A percentile compares a stretch with the other conserved stretches of the same genome.
Evolutionary conservation across 805 yeast genomes (phyloP).

Genomic region (Spencermartinsiella europaea): DNA sequence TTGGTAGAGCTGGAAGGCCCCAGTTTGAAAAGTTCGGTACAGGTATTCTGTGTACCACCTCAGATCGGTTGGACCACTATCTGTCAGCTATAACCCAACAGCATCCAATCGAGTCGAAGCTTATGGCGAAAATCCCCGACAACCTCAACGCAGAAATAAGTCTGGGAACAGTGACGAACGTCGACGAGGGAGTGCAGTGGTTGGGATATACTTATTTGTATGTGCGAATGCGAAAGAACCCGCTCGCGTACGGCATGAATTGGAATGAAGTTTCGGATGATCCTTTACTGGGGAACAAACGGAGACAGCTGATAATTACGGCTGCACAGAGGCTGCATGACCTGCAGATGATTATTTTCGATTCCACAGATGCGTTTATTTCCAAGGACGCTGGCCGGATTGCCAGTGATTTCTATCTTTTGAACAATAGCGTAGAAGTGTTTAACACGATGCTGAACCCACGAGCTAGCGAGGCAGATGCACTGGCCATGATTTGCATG

Average conservation of each 20-base stretch:
- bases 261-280: conserved; percentile 84
- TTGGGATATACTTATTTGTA: conserved; percentile 93
- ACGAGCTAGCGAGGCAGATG: conserved; percentile 85
- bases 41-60: conserved; percentile 81
- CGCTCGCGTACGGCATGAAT: conserved; percentile 84
- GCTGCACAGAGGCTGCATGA: conserved; percentile 83
- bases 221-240: conserved; percentile 92
- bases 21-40: conserved; percentile 91
- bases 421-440: conserved; percentile 80
- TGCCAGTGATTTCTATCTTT: conserved; percentile 87
- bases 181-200: conserved; percentile 95
- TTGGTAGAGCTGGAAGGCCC: conserved; percentile 99
- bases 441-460: conserved; percentile 84
- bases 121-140: conserved; percentile 75
- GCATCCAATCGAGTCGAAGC: conserved; percentile 88
- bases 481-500: conserved; percentile 80
- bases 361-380: conserved; percentile 75
- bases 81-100: conserved; percentile 87
- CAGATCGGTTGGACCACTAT: conserved; percentile 79
- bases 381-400: conserved; percentile 90
- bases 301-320: conserved; percentile 67
- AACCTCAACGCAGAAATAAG: conserved; percentile 96
- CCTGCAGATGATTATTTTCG: conserved; percentile 90
- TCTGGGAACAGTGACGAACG: conserved; percentile 88
- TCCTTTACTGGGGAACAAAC: conserved; percentile 65